A percentile compares a stretch with the other conserved stretches of the same genome.
phyloP scores from a whole-genome alignment of 352 stramenopile species.

The Plasmopara viticola region DNA sequence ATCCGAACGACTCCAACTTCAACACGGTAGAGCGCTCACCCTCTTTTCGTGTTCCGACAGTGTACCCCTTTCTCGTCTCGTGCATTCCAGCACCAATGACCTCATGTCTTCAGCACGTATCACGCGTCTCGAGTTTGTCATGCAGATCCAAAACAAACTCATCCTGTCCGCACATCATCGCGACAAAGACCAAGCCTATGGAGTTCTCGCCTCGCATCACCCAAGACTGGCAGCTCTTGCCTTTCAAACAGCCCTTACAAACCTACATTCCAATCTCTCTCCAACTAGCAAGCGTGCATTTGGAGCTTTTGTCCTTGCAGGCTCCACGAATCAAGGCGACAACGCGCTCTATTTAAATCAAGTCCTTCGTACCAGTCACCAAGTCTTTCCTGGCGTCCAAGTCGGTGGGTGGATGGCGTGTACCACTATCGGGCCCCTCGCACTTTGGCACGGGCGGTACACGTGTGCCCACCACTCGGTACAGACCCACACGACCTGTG shows the following conservation, averaged over 20 bases:
- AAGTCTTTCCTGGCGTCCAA: constrained; percentile 20
- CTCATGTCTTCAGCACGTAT: constrained; percentile 10
- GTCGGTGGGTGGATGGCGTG: constrained; percentile 33
- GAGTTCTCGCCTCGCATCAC: constrained; percentile 33
- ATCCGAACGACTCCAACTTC: constrained; percentile 16
- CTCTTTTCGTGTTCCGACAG: constrained; percentile 29
- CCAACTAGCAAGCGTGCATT: constrained; percentile 12
- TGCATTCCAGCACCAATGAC: neutral
- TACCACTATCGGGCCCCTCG: constrained; percentile 32
- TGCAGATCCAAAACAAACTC: constrained; percentile 16
- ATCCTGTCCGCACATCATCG: constrained; percentile 16
- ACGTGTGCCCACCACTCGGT: constrained; percentile 11
- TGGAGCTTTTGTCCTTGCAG: constrained; percentile 28
- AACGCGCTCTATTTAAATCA: constrained; percentile 18
- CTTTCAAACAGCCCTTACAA: constrained; percentile 15
- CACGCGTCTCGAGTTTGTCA: constrained; percentile 27
- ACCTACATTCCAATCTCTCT: constrained; percentile 4
- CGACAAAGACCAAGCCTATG: constrained; percentile 32
- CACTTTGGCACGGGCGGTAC: constrained; percentile 17
- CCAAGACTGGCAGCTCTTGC: constrained; percentile 12
- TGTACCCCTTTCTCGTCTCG: constrained; percentile 13
- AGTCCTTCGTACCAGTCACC: constrained; percentile 16
- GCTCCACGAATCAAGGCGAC: constrained; percentile 28
- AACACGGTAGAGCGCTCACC: constrained; percentile 22
- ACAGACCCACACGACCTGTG: constrained; percentile 43